A percentile compares a stretch with the other conserved stretches of the same genome.
Conservation (phyloP, 495 filamentous ascomycete genomes). For the Podospora pseudopauciseta region DNA sequence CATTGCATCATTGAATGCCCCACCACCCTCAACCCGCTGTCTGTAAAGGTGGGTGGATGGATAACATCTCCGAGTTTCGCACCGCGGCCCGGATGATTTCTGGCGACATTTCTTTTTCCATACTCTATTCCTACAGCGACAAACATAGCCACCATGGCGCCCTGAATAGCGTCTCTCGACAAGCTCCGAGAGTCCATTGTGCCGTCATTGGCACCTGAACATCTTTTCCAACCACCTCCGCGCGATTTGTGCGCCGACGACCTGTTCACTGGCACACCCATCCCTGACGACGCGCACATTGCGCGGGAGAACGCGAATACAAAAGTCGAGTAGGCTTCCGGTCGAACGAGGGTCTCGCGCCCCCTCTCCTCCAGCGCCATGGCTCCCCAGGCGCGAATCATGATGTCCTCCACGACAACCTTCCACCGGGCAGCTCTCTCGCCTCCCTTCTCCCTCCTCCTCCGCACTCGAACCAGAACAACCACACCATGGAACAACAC, state of each 20-base stretch:
- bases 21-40: constrained; percentile 1
- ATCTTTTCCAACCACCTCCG: background rate
- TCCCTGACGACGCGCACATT: background rate
- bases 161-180: background rate
- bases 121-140: background rate
- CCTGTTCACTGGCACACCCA: background rate
- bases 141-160: background rate
- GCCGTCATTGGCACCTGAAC: background rate
- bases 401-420: constrained; percentile 25
- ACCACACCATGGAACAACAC: constrained; percentile 3
- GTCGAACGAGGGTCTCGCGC: background rate
- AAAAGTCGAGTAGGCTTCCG: background rate
- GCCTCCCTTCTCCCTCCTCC: constrained; percentile 4
- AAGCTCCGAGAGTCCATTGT: background rate
- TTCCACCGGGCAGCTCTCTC: constrained; percentile 13
- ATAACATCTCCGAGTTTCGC: constrained; percentile 12
- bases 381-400: constrained; percentile 26
- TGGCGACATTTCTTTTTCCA: background rate
- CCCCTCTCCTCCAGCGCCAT: constrained; percentile 16
- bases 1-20: constrained; percentile 32
- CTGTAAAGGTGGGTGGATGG: background rate
- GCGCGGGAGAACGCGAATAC: background rate
- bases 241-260: constrained; percentile 10
- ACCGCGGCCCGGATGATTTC: background rate
- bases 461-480: constrained; percentile 10